Evolutionary conservation across 129 eudicot genomes (phyloP), one percentile per base, ranked within the genome.

Genomic region (Tanacetum coccineum): DNA sequence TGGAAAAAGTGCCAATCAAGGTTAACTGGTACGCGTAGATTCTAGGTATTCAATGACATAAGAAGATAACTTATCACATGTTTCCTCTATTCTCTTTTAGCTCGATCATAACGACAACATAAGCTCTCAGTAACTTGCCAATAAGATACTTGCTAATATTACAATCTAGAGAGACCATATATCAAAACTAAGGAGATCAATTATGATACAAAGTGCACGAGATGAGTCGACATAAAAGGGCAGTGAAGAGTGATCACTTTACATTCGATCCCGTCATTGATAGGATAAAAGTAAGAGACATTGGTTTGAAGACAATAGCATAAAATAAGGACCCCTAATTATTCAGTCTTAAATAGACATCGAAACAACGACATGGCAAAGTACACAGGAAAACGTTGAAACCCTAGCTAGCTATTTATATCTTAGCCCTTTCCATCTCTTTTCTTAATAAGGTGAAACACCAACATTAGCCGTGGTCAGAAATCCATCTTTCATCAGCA

Each of bases 401-500:
- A 83, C 76, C 79, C 82, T 81, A 84, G 63, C 60, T 75, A 58
- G 77, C 80, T 75, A 70, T 48, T 45, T 49, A 68, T 53, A 72
- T 21, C 61, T 63, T 63, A 49, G 69, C 76, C 65, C 65, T 62
- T 64, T 60, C 67, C 42, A 36, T 36, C 42, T 72, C 52, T 59
- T 42, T 68, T 74, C 66, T 80, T 64, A 91, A 73, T 85, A 91
- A 14, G 2, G 98, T 10, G 91, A 80, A 50, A 91, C 85, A 57
- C 98, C 98, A 77, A 91, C 82, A 18, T 87, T 91, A 17, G 93
- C 96, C 14, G 97, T 76, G 40, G 80, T 78, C n/a, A n/a, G n/a
- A n/a, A 86, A 84, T 67, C 95, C 98, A 80, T 92, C 98, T 77
- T 92, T 92, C 91, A n/a, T n/a, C n/a, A n/a, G n/a, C n/a, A n/a